A percentile compares a stretch with the other conserved stretches of the same genome.
Conservation (phyloP, 305 asterid species). For the Coffea humblotiana region DNA sequence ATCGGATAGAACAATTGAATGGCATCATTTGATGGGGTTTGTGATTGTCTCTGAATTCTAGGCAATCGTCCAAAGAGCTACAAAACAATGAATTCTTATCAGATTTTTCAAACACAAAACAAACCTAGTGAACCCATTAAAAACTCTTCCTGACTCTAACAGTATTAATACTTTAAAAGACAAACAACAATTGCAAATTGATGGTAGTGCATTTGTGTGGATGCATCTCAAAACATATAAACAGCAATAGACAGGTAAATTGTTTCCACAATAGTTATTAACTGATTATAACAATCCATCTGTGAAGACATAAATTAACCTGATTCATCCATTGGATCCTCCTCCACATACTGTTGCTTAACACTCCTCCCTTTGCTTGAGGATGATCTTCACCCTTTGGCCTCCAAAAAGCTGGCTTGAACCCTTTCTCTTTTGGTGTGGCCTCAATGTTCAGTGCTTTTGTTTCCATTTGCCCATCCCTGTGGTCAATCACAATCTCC, state of each 20-base stretch:
- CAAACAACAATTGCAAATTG: neutral
- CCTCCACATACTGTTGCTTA: conserved; percentile 29
- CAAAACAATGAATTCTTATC: conserved; percentile 18
- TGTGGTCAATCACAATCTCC: conserved; percentile 57
- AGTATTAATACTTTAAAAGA: neutral
- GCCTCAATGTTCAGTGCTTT: conserved; percentile 28
- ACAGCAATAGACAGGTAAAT: neutral
- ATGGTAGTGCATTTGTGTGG: neutral
- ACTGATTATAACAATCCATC: neutral
- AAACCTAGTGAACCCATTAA: conserved; percentile 17
- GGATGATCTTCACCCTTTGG: conserved; percentile 27
- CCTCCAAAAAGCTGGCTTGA: conserved; percentile 42
- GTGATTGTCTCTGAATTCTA: conserved; percentile 50
- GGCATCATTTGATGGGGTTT: conserved; percentile 32
- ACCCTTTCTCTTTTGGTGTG: conserved; percentile 58
- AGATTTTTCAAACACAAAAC: conserved; percentile 17
- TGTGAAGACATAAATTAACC: conserved; percentile 34
- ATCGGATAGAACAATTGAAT: conserved; percentile 42
- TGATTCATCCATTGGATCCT: conserved; percentile 55
- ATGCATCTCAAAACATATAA: neutral
- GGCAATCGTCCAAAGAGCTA: conserved; percentile 54
- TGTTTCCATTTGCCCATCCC: conserved; percentile 32
- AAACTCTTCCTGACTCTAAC: neutral
- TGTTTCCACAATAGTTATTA: neutral
- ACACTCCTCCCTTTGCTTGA: conserved; percentile 37